Evolutionary conservation across 306 rosid species (phyloP).

Genomic region (Malus asiatica): DNA sequence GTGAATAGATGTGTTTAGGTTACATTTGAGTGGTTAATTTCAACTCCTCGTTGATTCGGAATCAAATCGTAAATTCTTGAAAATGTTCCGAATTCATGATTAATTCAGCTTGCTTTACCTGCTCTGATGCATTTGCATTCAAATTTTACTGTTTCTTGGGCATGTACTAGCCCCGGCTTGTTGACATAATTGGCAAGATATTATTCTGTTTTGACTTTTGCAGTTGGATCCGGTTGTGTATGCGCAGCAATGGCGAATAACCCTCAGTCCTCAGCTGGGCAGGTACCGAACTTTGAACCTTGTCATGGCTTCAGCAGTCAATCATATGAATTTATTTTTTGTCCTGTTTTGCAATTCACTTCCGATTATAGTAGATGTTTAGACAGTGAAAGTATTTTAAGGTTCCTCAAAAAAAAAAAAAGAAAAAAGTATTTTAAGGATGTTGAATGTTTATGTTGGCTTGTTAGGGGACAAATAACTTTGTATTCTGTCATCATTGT

Average conservation of each 20-base stretch:
- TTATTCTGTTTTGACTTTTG: background rate
- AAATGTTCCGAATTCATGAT: background rate
- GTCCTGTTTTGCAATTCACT: background rate
- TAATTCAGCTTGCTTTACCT: background rate
- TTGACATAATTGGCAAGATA: background rate
- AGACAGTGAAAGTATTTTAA: background rate
- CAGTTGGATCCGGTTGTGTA: slow-evolving; percentile 11
- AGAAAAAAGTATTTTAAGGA: background rate
- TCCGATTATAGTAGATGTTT: background rate
- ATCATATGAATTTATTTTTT: background rate
- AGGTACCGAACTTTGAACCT: slow-evolving; percentile 39
- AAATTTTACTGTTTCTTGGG: background rate
- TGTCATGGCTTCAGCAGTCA: background rate
- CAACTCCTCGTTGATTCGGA: background rate
- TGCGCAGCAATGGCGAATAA: slow-evolving; percentile 57
- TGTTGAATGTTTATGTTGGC: background rate
- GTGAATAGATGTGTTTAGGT: background rate
- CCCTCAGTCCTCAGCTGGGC: slow-evolving; percentile 64
- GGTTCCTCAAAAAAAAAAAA: too few relatives aligned
- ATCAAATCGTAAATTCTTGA: background rate
- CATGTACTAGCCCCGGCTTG: background rate
- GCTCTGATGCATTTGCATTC: background rate
- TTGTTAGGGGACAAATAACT: background rate
- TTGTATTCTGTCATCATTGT: background rate
- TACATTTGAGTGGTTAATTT: background rate